Evolutionary conservation across 768 basidiomycete genomes (phyloP).

Genomic region (Boletus rubropictus): DNA sequence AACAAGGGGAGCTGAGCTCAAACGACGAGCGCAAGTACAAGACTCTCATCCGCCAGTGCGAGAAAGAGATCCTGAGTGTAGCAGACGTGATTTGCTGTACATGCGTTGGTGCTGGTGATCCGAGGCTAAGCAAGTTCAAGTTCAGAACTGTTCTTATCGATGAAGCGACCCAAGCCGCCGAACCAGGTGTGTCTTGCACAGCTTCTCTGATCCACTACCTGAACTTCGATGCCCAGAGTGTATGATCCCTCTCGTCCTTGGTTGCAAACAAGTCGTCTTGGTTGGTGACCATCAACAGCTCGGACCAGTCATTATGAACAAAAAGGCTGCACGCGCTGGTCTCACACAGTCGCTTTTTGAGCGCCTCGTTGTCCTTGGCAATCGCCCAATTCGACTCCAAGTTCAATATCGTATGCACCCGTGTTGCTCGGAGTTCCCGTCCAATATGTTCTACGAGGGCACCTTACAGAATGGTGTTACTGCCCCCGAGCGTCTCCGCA

Average conservation of each 20-base stretch:
- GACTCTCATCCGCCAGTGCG: constrained; percentile 88
- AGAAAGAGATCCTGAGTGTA: constrained; percentile 92
- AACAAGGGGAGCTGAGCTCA: constrained; percentile 94
- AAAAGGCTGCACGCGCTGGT: constrained; percentile 98
- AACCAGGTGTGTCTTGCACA: constrained; percentile 61
- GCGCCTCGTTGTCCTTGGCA: constrained; percentile 89
- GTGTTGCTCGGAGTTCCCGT: constrained; percentile 97
- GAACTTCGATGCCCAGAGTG: constrained; percentile 58
- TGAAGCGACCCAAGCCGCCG: constrained; percentile 96
- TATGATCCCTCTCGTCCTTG: constrained; percentile 98
- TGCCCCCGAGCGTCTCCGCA: constrained; percentile 92
- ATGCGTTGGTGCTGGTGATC: constrained; percentile 96
- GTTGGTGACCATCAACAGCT: constrained; percentile 97
- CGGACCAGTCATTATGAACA: constrained; percentile 99
- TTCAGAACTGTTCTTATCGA: constrained; percentile 98
- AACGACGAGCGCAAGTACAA: constrained; percentile 98
- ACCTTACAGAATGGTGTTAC: constrained; percentile 99
- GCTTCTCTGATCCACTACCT: background rate
- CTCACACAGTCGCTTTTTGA: constrained; percentile 98
- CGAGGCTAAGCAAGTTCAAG: constrained; percentile 92
- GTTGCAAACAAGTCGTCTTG: constrained; percentile 96
- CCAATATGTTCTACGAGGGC: constrained; percentile 99
- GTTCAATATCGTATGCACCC: constrained; percentile 99
- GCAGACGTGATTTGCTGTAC: constrained; percentile 99
- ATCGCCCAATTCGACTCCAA: constrained; percentile 95